Evolutionary conservation across 2,329 filamentous ascomycete genomes (phyloP).

Genomic region (Fusarium vanettenii): DNA sequence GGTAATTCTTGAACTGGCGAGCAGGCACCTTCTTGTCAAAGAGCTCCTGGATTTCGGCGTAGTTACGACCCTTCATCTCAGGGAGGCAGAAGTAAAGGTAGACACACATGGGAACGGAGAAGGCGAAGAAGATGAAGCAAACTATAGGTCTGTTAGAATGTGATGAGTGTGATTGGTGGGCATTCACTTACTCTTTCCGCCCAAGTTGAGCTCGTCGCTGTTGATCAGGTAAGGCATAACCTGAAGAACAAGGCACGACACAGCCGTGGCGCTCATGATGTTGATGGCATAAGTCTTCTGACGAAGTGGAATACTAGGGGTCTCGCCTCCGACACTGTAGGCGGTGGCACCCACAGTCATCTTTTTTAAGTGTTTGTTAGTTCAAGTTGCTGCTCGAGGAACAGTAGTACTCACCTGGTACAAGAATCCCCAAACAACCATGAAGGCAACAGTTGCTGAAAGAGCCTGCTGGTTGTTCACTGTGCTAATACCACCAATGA

Average conservation of each 20-base stretch:
- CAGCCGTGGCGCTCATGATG: slow-evolving; percentile 45
- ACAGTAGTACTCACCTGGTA: slow-evolving; percentile 35
- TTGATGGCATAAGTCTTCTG: slow-evolving; percentile 50
- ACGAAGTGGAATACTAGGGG: slow-evolving; percentile 42
- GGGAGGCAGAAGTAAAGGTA: slow-evolving; percentile 53
- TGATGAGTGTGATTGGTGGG: fast-evolving
- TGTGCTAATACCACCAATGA: slow-evolving; percentile 47
- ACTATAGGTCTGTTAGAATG: slow-evolving; percentile 9
- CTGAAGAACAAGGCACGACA: slow-evolving; percentile 45
- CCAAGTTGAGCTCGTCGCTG: slow-evolving; percentile 43
- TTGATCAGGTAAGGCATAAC: slow-evolving; percentile 46
- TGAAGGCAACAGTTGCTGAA: slow-evolving; percentile 42
- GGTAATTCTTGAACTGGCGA: slow-evolving; percentile 20
- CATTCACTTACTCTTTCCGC: slow-evolving; percentile 39
- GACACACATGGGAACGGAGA: slow-evolving; percentile 45
- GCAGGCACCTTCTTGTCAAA: slow-evolving; percentile 22
- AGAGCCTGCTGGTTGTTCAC: slow-evolving; percentile 33
- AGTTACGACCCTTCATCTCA: slow-evolving; percentile 42
- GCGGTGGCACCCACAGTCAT: slow-evolving; percentile 44
- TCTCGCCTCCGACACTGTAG: slow-evolving; percentile 46
- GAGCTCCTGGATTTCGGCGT: slow-evolving; percentile 29
- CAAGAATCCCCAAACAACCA: slow-evolving; percentile 43
- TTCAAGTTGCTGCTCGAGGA: neutral
- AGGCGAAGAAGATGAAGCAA: slow-evolving; percentile 47
- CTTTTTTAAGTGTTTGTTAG: no score